Evolutionary conservation across 106 monocot genomes (phyloP).

Genomic region (Chionographis japonica): DNA sequence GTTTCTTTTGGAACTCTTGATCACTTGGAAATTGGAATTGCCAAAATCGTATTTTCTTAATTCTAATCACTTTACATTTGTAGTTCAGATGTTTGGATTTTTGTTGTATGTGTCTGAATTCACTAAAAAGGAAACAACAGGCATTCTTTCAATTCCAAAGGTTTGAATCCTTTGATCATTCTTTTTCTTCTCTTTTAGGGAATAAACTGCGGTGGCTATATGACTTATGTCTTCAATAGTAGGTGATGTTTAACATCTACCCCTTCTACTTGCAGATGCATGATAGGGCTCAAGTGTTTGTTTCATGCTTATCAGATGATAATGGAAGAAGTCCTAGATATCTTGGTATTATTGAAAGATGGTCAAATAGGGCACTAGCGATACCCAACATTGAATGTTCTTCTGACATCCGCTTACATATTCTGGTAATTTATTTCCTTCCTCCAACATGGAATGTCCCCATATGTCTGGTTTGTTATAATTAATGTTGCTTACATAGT

Average conservation of each 20-base stretch:
- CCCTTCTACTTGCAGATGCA: slow-evolving; percentile 52
- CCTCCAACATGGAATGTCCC: neutral
- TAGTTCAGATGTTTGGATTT: slow-evolving; percentile 88
- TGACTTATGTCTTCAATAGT: neutral
- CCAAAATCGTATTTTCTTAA: neutral
- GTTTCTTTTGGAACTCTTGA: slow-evolving; percentile 1
- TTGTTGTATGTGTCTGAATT: slow-evolving; percentile 70
- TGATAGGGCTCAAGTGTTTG: slow-evolving; percentile 97
- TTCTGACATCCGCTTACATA: slow-evolving; percentile 54
- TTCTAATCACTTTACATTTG: slow-evolving; percentile 1
- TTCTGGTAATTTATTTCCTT: slow-evolving; percentile 53
- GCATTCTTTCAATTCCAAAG: slow-evolving; percentile 77
- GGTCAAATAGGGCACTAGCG: slow-evolving; percentile 64
- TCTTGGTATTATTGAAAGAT: slow-evolving; percentile 81
- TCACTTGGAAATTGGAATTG: neutral
- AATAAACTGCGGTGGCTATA: neutral
- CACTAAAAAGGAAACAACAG: slow-evolving; percentile 19
- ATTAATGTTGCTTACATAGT: too few relatives aligned
- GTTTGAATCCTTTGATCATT: slow-evolving; percentile 24
- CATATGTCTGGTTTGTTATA: too few relatives aligned
- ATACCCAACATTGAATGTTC: slow-evolving; percentile 69
- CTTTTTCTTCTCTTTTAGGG: neutral
- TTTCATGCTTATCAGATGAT: slow-evolving; percentile 53
- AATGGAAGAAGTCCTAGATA: slow-evolving; percentile 29
- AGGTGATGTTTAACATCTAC: neutral